Evolutionary conservation across 345 rosid genomes (phyloP).

Genomic region (Schrenkiella parvula): DNA sequence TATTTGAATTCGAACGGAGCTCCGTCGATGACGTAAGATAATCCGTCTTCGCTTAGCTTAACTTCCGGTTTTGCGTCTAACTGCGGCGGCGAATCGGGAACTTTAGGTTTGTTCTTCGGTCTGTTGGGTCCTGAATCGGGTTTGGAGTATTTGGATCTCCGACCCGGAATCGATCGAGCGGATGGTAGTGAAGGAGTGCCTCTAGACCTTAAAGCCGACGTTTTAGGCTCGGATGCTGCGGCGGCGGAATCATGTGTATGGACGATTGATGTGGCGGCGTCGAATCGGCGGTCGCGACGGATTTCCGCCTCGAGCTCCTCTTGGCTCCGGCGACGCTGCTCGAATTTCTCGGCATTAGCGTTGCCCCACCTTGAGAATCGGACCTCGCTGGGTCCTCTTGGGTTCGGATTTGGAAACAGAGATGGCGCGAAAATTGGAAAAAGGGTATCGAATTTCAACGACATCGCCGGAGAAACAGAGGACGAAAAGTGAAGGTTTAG

Average conservation of each 20-base stretch:
- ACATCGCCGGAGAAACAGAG: slow-evolving; percentile 38
- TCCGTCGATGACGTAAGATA: slow-evolving; percentile 71
- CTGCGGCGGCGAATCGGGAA: slow-evolving; percentile 26
- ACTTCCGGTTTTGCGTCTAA: slow-evolving; percentile 42
- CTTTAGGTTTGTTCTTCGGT: slow-evolving; percentile 36
- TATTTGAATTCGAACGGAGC: slow-evolving; percentile 94
- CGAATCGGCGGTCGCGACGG: slow-evolving; percentile 66
- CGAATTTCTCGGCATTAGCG: slow-evolving; percentile 65
- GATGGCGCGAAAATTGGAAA: slow-evolving; percentile 63
- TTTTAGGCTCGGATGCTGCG: slow-evolving; percentile 25
- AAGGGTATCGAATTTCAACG: slow-evolving; percentile 57
- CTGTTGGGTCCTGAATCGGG: slow-evolving; percentile 35
- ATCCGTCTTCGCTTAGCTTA: slow-evolving; percentile 56
- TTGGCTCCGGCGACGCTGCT: slow-evolving; percentile 54
- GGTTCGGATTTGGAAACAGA: slow-evolving; percentile 19
- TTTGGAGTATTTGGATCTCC: slow-evolving; percentile 74
- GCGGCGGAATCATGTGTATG: slow-evolving; percentile 24
- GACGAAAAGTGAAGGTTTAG: slow-evolving; percentile 16
- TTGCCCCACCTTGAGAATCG: slow-evolving; percentile 79
- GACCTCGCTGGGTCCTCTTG: slow-evolving; percentile 44
- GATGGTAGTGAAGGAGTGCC: slow-evolving; percentile 83
- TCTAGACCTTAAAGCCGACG: slow-evolving; percentile 46
- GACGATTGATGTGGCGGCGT: slow-evolving; percentile 48
- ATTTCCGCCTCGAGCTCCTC: slow-evolving; percentile 68
- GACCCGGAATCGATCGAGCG: slow-evolving; percentile 68